A percentile compares a stretch with the other conserved stretches of the same genome.
Conservation (phyloP, 163 green algal species). For the Chlamydomonas reinhardtii region DNA sequence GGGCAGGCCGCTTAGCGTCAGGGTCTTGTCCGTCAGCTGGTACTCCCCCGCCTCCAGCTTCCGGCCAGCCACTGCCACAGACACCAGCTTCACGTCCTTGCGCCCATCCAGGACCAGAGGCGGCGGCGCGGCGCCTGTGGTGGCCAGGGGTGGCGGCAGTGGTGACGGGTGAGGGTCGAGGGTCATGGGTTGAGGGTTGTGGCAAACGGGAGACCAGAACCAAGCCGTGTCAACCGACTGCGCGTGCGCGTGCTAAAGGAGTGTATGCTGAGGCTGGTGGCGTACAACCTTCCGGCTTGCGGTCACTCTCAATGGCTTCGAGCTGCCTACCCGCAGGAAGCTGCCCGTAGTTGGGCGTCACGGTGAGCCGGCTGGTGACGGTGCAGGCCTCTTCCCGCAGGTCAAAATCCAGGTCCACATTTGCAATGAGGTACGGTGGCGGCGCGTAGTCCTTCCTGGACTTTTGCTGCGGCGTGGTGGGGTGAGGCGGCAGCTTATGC, state of each 20-base stretch:
- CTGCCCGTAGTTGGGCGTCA: conserved; percentile 67
- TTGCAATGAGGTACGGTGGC: conserved; percentile 79
- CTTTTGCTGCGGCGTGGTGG: conserved; percentile 51
- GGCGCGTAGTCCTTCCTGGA: conserved; percentile 86
- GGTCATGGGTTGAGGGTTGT: no score
- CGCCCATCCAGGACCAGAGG: conserved; percentile 63
- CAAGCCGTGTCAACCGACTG: no score
- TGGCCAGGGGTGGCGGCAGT: no score
- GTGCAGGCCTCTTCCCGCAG: conserved; percentile 87
- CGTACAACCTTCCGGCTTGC: no score
- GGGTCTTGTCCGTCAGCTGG: conserved; percentile 61
- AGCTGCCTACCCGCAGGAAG: conserved; percentile 8
- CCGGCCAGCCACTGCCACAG: conserved; percentile 80
- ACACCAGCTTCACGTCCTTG: conserved; percentile 87
- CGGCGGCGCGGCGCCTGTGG: conserved; percentile 13
- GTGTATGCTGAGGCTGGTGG: no score
- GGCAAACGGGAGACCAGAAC: no score
- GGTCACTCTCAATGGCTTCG: no score
- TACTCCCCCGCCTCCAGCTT: conserved; percentile 56
- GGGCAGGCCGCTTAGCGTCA: conserved; percentile 62
- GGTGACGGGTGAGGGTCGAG: no score
- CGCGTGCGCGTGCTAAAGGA: no score
- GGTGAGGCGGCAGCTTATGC: conserved; percentile 34
- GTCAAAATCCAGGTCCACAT: conserved; percentile 85
- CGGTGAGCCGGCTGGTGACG: conserved; percentile 61